phyloP scores from a whole-genome alignment of 768 basidiomycete species.

The Hygrophorus russula region DNA sequence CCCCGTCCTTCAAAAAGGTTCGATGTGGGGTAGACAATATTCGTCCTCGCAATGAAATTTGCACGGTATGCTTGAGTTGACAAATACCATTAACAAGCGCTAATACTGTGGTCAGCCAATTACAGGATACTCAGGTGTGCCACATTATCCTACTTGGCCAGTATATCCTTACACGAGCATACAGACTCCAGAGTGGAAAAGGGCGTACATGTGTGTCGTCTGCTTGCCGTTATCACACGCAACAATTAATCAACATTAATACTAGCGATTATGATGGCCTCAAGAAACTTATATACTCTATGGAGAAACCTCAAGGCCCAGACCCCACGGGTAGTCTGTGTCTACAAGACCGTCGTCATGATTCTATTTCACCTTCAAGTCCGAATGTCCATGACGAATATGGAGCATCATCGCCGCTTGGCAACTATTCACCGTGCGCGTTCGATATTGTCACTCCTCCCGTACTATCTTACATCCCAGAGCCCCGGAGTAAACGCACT shows the following conservation, averaged over 20 bases:
- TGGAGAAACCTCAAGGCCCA: slow-evolving; percentile 28
- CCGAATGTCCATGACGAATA: too few species aligned
- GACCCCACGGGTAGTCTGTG: too few species aligned
- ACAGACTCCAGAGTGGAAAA: slow-evolving; percentile 69
- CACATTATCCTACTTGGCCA: not conserved
- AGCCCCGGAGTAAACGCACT: too few species aligned
- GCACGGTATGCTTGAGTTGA: slow-evolving; percentile 28
- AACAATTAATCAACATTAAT: not conserved
- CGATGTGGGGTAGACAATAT: too few species aligned
- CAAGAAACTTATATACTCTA: slow-evolving; percentile 52
- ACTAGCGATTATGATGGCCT: slow-evolving; percentile 61
- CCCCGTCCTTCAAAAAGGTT: too few species aligned
- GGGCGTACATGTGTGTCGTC: slow-evolving; percentile 47
- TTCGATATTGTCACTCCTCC: too few species aligned
- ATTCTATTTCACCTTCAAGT: too few species aligned
- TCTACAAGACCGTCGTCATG: too few species aligned
- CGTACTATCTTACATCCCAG: too few species aligned
- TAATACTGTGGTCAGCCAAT: slow-evolving; percentile 31
- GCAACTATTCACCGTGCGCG: too few species aligned
- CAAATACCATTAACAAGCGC: not conserved
- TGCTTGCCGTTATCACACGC: slow-evolving; percentile 1
- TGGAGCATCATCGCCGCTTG: too few species aligned
- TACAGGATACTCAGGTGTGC: slow-evolving; percentile 57
- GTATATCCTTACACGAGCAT: slow-evolving; percentile 1
- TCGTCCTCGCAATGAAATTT: slow-evolving; percentile 39